Evolutionary conservation across 2,329 filamentous ascomycete genomes (phyloP).

Genomic region (Fusarium sp.): DNA sequence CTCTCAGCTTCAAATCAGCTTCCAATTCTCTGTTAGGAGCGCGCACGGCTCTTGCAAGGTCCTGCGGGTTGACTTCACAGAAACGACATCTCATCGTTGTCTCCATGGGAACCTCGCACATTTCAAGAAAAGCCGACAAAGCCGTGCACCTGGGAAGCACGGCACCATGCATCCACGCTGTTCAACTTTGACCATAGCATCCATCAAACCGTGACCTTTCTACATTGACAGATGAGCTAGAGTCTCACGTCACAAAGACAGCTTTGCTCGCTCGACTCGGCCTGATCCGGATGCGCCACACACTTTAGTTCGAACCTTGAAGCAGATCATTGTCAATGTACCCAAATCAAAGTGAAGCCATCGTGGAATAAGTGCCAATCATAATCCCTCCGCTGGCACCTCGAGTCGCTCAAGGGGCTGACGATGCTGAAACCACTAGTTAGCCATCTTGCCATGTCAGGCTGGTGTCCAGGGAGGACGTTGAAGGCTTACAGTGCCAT

Average conservation of each 20-base stretch:
- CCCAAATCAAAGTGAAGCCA: slow-evolving; percentile 6
- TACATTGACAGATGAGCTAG: neutral
- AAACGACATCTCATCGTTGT: slow-evolving; percentile 17
- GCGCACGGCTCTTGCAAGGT: slow-evolving; percentile 7
- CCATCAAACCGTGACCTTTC: neutral
- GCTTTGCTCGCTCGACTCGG: neutral
- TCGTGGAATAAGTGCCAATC: slow-evolving; percentile 14
- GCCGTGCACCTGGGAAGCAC: neutral
- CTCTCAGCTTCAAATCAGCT: neutral
- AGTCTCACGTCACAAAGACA: slow-evolving; percentile 23
- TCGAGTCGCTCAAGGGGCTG: neutral
- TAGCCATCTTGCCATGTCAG: slow-evolving; percentile 14
- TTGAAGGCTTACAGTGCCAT: slow-evolving; percentile 53
- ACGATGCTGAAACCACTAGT: slow-evolving; percentile 6
- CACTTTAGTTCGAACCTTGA: slow-evolving; percentile 16
- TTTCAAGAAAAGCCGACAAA: neutral
- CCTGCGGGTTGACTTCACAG: neutral
- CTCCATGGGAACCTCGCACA: slow-evolving; percentile 2
- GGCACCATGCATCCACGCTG: neutral
- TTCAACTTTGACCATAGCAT: slow-evolving; percentile 9
- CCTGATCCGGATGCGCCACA: slow-evolving; percentile 32
- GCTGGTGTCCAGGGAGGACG: slow-evolving; percentile 51
- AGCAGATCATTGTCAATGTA: neutral
- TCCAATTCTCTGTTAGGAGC: neutral
- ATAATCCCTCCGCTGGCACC: neutral